Evolutionary conservation across 1,284 basidiomycete genomes (phyloP), one percentile per base, ranked within the genome.

Genomic region (Coniophora puteana): DNA sequence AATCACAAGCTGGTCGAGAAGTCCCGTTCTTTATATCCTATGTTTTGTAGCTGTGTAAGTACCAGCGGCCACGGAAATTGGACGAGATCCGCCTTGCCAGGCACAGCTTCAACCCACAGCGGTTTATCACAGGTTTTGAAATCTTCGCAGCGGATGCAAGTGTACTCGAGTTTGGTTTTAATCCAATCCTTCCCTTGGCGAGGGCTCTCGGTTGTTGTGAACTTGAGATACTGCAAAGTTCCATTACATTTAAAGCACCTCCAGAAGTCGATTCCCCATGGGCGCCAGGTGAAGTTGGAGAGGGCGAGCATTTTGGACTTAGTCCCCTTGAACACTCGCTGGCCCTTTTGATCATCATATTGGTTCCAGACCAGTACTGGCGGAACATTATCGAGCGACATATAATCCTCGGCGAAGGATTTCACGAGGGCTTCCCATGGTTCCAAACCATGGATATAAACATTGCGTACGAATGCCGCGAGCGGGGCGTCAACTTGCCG

Each of bases 261-360:
- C 33, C 22, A 40, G 11, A 36, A 36, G 4, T 40, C 22, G 13
- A 40, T n/a, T 11, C 38, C 21, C 32, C 17, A 40, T 8, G 31
- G 37, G 13, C 37, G 27, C 6, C 16, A n/a, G n/a, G 21, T 17
- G 17, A n/a, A 20, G 18, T 38, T 38, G 1, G 37, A 36, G 13
- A 36, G 33, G 7, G 38, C 29, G 10, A 35, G 25, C 1, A 35
- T 1, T 0, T 11, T 2, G 8, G 31, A 16, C 2, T 40, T 4
- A 1, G 24, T 12, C 6, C 23, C 5, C 12, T 7, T 14, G 3
- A 14, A 8, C n/a, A 11, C 8, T 1, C 25, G 27, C 16, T 34
- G 12, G 14, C 18, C 8, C 5, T 4, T 4, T 8, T n/a, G 1
- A 12, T 4, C 13, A 0, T 8, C 5, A 18, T 18, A 38, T 21